phyloP scores from a whole-genome alignment of 1,284 basidiomycete species.

The Rhodotorula sp. region DNA sequence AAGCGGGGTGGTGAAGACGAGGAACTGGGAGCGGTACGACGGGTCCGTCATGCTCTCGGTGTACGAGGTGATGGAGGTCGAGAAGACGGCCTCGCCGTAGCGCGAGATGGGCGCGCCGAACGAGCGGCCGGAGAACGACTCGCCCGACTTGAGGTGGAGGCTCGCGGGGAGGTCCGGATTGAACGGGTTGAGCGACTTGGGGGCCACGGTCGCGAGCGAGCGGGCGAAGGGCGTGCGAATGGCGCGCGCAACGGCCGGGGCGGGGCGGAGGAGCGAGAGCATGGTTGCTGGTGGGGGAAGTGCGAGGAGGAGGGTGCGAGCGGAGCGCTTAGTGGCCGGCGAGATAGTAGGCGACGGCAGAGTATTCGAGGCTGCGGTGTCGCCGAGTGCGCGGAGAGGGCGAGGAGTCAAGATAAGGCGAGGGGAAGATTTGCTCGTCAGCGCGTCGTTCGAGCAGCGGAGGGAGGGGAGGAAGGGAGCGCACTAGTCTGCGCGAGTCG shows the following conservation, averaged over 20 bases:
- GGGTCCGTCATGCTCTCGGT: slow-evolving; percentile 99
- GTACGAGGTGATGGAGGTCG: slow-evolving; percentile 97
- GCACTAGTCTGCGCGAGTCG: slow-evolving; percentile 16
- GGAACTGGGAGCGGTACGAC: slow-evolving; percentile 95
- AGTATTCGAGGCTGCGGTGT: slow-evolving; percentile 32
- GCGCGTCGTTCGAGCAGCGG: not conserved
- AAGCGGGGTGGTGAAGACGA: slow-evolving; percentile 97
- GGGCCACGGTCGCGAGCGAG: slow-evolving; percentile 31
- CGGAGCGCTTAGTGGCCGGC: slow-evolving; percentile 17
- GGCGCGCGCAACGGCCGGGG: slow-evolving; percentile 14
- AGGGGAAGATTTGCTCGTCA: slow-evolving; percentile 4
- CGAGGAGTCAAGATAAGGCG: slow-evolving; percentile 4
- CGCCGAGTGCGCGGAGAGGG: not conserved
- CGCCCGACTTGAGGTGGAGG: slow-evolving; percentile 89
- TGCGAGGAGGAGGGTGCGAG: not conserved
- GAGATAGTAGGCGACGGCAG: slow-evolving; percentile 28
- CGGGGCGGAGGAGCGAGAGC: slow-evolving; percentile 23
- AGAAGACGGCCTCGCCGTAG: slow-evolving; percentile 98
- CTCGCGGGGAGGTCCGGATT: slow-evolving; percentile 66
- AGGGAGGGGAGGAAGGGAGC: not conserved
- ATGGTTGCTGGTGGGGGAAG: slow-evolving; percentile 3
- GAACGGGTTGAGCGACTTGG: slow-evolving; percentile 35
- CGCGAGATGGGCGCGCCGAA: slow-evolving; percentile 87
- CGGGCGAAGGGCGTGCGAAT: slow-evolving; percentile 16
- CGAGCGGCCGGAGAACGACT: slow-evolving; percentile 83